Base-by-base conservation (phyloP, 2,329 filamentous ascomycete genomes). In the Zasmidium citrigriseum region DNA sequence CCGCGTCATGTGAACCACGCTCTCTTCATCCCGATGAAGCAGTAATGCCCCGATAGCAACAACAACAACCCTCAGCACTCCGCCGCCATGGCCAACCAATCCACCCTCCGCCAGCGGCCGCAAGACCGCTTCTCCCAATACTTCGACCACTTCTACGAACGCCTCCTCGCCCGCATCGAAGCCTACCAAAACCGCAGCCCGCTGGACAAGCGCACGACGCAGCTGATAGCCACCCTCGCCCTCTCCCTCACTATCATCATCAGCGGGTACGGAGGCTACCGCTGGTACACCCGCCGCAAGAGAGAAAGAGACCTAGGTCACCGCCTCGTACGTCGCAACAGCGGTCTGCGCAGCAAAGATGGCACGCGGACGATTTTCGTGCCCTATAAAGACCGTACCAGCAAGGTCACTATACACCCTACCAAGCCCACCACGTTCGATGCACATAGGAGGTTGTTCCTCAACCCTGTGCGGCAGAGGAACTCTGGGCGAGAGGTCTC, bases 391-490 rank as follows among this genome's bases (percentile, higher is more conserved):
- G 85, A 92, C 66, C 82, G 87, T 54, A 96, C 92, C 1, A 89
- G 92, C 65, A 96, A 96, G 75, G 93, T 99, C 49, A 89, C 89
- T 57, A 97, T 99, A 63, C 82, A 91, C 71, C 88, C 89, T 4
- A 99, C 93, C 24, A 97, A 97, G 72, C 86, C 87, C 20, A 89
- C 93, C 34, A 99, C 95, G 0, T 99, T 98, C 72, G 93, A 99
- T 80, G 96, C 95, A 4, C 95, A 99, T 77, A 86, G 95, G 25
- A 84, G 96, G 23, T 82, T 99, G 25, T 99, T 99, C 73, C 80
- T 99, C 49, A 95, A 96, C 69, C 93, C 93, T 1, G 93, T 93
- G 3, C 83, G 91, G 41, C 60, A 64, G 48, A 60, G 64, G 3
- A 89, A 92, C 18, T 89, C 91, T 12, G 89, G 91, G 1, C 82